A percentile compares a stretch with the other conserved stretches of the same genome.
Evolutionary conservation across 208 protist species (phyloP).

Genomic region (Leishmania braziliensis): DNA sequence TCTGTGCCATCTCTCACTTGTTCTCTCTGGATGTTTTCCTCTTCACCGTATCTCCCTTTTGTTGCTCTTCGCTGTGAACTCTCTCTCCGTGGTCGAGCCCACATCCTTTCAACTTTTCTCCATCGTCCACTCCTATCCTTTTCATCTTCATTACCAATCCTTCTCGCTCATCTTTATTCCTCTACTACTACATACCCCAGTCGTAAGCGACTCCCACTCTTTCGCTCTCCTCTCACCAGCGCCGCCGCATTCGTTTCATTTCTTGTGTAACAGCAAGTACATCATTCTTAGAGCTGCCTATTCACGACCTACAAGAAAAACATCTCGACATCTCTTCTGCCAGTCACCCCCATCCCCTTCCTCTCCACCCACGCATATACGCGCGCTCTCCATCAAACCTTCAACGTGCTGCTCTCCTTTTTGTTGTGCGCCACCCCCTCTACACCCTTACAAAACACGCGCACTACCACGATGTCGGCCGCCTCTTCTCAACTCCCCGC

Average conservation of each 20-base stretch:
- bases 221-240: background rate
- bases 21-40: background rate
- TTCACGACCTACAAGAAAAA: background rate
- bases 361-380: background rate
- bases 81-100: background rate
- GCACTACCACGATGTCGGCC: conserved; percentile 16
- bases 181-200: background rate
- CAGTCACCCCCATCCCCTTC: background rate
- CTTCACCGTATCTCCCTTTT: background rate
- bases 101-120: background rate
- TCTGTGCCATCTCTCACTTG: background rate
- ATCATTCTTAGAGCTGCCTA: background rate
- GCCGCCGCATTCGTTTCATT: background rate
- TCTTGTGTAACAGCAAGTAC: background rate
- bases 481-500: conserved; percentile 19
- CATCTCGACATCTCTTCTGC: background rate
- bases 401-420: background rate
- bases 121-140: background rate
- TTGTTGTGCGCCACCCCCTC: background rate
- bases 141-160: background rate
- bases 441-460: background rate
- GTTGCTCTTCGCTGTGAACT: background rate
- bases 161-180: background rate
- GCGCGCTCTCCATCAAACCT: background rate
- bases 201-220: background rate